Evolutionary conservation across 257 asterid species (phyloP), one percentile per base, ranked within the genome.

Genomic region (Nicotiana sylvestris): DNA sequence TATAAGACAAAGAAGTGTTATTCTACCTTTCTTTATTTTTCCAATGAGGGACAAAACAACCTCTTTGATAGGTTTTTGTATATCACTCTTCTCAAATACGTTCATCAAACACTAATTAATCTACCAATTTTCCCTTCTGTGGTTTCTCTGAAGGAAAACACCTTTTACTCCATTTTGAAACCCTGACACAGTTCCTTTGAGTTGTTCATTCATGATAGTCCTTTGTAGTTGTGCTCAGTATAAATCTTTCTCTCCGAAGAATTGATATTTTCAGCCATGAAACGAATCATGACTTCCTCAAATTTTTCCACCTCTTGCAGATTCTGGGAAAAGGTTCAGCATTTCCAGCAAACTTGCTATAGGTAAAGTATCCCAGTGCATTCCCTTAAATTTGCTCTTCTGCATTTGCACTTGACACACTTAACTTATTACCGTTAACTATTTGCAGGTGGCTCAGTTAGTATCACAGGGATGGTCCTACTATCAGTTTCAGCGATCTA

Each of bases 401-500:
- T 6, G 9, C 29, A 27, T 49, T 25, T 49, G 62, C 27, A 49
- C 13, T 69, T 56, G 35, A 56, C 35, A 55, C 33, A 55, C 29
- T 29, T 18, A n/a, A 51, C 18, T 2, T 56, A 33, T 29, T 67
- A 69, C 76, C 82, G 51, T 13, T 46, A 43, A 85, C 78, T 55
- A 55, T 35, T 69, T 87, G 77, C 89, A 91, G 95, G 85, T 17
- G 35, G 37, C 27, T 46, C 79, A 21, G 21, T 21, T 21, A 15
- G 89, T 39, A 18, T 78, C 43, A 32, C 82, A 15, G 77, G 56
- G 53, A 66, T 81, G 60, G 25, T 58, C 62, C 35, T 80, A 69
- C 17, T 66, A 77, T 65, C 82, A 49, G 46, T 84, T 78, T 35
- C 61, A 33, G 6, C 78, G 10, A 0, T 39, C 70, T 85, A 30